Percentiles rank a stretch among this genome's conserved stretches.
Conservation (phyloP, 805 yeast genomes). For the Sungouiozyma ichnusensis region DNA sequence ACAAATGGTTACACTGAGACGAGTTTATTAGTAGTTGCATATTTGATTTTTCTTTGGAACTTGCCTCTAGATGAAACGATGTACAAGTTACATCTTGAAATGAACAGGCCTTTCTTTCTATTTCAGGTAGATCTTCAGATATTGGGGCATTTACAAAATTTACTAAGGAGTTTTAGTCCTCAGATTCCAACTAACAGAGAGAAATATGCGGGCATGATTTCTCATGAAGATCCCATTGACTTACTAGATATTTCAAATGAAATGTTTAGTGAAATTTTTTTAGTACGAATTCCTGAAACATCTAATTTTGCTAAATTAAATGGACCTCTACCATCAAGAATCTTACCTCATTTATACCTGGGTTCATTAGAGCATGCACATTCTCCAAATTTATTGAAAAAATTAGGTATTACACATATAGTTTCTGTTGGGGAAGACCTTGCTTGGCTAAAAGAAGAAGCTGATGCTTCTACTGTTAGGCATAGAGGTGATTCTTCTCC, state of each 20-base stretch:
- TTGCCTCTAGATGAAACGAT: conserved; percentile 54
- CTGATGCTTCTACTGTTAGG: conserved; percentile 5
- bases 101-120: conserved; percentile 73
- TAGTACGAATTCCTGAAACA: conserved; percentile 18
- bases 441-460: conserved; percentile 38
- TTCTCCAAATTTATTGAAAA: conserved; percentile 48
- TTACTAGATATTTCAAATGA: conserved; percentile 21
- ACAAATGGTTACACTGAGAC: conserved; percentile 91
- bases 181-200: conserved; percentile 9
- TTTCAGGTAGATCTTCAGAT: conserved; percentile 67
- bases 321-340: conserved; percentile 78
- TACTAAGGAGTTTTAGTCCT: conserved; percentile 56
- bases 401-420: conserved; percentile 60
- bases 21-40: conserved; percentile 63
- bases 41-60: conserved; percentile 57
- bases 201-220: background rate
- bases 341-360: conserved; percentile 71
- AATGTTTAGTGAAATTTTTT: conserved; percentile 28
- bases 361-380: conserved; percentile 82
- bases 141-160: conserved; percentile 51
- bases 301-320: conserved; percentile 25
- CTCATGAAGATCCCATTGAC: background rate
- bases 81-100: conserved; percentile 47
- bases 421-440: conserved; percentile 80
- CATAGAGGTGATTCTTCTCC: conserved; percentile 14